Evolutionary conservation across 75 land plant genomes (phyloP).

Genomic region (Picea sitchensis): DNA sequence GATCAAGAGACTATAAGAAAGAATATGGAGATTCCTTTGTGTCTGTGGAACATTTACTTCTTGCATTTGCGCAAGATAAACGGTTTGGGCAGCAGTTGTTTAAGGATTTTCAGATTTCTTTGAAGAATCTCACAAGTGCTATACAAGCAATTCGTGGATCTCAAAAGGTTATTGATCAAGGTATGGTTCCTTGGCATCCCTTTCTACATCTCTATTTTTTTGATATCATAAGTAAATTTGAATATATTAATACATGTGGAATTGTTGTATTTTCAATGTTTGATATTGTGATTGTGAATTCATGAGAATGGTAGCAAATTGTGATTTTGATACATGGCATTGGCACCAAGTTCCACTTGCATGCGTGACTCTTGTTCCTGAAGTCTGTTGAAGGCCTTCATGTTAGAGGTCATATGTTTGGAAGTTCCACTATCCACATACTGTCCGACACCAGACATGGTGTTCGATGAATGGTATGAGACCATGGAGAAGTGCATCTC

Average conservation of each 20-base stretch:
- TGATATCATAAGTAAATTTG: not conserved
- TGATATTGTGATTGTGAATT: not conserved
- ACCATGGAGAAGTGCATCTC: too few species aligned
- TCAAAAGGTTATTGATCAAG: slow-evolving; percentile 90
- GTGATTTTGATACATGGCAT: too few species aligned
- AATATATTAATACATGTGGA: not conserved
- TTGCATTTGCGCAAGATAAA: slow-evolving; percentile 67
- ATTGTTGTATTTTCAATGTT: not conserved
- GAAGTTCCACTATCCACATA: too few species aligned
- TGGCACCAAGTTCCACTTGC: too few species aligned
- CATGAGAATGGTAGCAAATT: too few species aligned
- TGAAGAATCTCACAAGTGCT: slow-evolving; percentile 63
- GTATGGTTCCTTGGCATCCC: slow-evolving; percentile 25
- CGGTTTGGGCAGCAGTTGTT: slow-evolving; percentile 88
- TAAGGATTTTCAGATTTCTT: slow-evolving; percentile 66
- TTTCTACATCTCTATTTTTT: not conserved
- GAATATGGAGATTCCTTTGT: slow-evolving; percentile 84
- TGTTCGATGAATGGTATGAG: too few species aligned
- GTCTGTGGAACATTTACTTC: slow-evolving; percentile 87
- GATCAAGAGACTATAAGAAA: slow-evolving; percentile 63
- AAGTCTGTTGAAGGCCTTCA: too few species aligned
- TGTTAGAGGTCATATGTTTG: too few species aligned
- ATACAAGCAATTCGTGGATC: slow-evolving; percentile 69
- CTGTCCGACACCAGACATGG: too few species aligned
- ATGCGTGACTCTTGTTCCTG: too few species aligned